Base-by-base conservation (phyloP, 805 yeast genomes). In the Sugiyamaella valdiviana region DNA sequence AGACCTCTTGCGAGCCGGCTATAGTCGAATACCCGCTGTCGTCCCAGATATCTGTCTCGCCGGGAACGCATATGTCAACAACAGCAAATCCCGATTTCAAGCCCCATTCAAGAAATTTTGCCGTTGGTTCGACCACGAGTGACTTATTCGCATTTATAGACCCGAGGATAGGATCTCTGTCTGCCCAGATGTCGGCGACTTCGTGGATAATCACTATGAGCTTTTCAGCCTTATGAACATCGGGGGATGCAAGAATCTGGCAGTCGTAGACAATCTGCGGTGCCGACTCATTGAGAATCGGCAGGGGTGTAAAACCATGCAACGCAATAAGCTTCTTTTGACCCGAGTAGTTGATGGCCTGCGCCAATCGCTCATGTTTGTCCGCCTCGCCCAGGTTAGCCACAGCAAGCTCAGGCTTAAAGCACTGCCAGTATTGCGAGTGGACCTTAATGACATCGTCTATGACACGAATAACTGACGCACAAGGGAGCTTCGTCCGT, bases 121-220 rank as follows among this genome's bases (percentile, higher is more conserved):
- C 62, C 0, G 91, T 81, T 38, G 87, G 82, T 58, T 89, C 96
- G 39, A 51, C 49, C 17, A 88, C 76, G 2, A 85, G 76, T 1
- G 95, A 80, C 0, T 84, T 77, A 41, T 78, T 75, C 14, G 89
- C 73, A 54, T 86, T 87, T 35, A 91, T 77, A 44, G 77, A 73
- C 6, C 98, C 98, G 7, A 85, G 79, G 4, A 81, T 65, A 0
- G 95, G 86, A 62, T 88, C 89, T 36, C 82, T 70, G 55, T 82
- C 79, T 1, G 95, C 95, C 95, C 96, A 89, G 5, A 93, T 75
- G 51, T 88, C 90, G 5, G 96, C 86, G 2, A 97, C 87, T 60
- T 90, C 98, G 65, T 90, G 98, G 16, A 90, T 79, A 5, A 86
- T 63, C 6, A 91, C 69, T 7, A 89, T 68, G 5, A 90, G 65